A percentile compares a stretch with the other conserved stretches of the same genome.
Evolutionary conservation across 2,329 filamentous ascomycete species (phyloP).

Genomic region (Phyllosticta capitalensis): DNA sequence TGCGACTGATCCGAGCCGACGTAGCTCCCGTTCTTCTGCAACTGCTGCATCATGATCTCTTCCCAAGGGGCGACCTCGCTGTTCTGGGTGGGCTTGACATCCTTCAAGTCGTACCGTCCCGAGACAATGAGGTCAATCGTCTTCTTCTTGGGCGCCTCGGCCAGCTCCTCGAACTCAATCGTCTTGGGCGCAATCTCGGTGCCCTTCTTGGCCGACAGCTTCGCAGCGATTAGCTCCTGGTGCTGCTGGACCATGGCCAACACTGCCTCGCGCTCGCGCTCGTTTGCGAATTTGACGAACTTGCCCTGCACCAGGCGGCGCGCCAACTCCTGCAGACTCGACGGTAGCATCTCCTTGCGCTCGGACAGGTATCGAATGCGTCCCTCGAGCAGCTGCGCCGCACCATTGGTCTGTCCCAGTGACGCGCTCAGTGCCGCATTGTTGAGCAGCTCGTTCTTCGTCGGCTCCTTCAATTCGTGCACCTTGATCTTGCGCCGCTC

Average conservation of each 20-base stretch:
- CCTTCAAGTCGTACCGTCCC: neutral
- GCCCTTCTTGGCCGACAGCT: slow-evolving; percentile 9
- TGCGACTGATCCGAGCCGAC: neutral
- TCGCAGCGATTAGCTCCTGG: neutral
- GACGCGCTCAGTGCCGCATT: slow-evolving; percentile 4
- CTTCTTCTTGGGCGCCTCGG: neutral
- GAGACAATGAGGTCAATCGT: slow-evolving; percentile 1
- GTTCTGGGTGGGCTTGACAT: neutral
- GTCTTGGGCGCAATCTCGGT: neutral
- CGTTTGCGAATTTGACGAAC: slow-evolving; percentile 8
- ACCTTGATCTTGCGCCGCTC: neutral
- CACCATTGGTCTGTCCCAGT: slow-evolving; percentile 5
- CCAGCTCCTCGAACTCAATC: slow-evolving; percentile 7
- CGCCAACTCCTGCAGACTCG: neutral
- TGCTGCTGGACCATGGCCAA: neutral
- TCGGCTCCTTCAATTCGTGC: neutral
- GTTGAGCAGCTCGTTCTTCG: neutral
- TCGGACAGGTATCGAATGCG: slow-evolving; percentile 2
- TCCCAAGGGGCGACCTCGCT: neutral
- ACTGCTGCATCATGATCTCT: neutral
- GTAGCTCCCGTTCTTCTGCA: slow-evolving; percentile 5
- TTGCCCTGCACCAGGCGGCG: slow-evolving; percentile 6
- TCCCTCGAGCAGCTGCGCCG: neutral
- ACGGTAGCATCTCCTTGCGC: neutral
- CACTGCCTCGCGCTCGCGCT: slow-evolving; percentile 5